phyloP scores from a whole-genome alignment of 805 yeast genomes.

The Saccharomycopsis synnaedendra region DNA sequence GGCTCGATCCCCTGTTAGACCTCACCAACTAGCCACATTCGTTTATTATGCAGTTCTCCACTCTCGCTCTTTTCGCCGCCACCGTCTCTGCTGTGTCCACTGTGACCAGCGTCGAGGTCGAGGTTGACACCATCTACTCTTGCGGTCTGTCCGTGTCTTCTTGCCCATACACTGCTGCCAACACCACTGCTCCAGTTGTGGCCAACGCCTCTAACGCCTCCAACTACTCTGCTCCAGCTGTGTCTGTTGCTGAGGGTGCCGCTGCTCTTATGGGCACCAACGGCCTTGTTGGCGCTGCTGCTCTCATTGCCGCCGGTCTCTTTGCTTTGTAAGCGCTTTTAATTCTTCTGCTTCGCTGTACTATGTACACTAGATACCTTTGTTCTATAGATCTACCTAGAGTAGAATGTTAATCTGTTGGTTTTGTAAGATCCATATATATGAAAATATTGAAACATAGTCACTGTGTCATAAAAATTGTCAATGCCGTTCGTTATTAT shows the following conservation, averaged over 20 bases:
- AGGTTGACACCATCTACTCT: slow-evolving; percentile 9
- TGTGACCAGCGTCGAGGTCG: slow-evolving; percentile 13
- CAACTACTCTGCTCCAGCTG: slow-evolving; percentile 18
- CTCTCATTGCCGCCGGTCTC: slow-evolving; percentile 22
- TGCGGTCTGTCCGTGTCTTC: slow-evolving; percentile 16
- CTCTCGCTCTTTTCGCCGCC: slow-evolving; percentile 20
- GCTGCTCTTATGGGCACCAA: slow-evolving; percentile 17
- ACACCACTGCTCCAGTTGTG: slow-evolving; percentile 8
- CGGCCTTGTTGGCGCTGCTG: slow-evolving; percentile 23
- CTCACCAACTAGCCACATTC: not conserved
- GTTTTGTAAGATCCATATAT: too few species aligned
- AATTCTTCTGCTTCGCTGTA: not conserved
- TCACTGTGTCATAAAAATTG: too few species aligned
- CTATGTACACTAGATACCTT: not conserved
- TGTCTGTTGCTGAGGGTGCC: slow-evolving; percentile 22
- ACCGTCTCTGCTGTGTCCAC: slow-evolving; percentile 20
- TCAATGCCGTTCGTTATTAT: too few species aligned
- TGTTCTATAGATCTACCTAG: not conserved
- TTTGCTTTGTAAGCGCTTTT: slow-evolving; percentile 20
- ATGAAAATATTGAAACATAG: too few species aligned
- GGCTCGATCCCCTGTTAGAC: too few species aligned
- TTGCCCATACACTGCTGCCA: slow-evolving; percentile 13
- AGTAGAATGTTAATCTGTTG: too few species aligned
- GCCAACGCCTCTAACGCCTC: slow-evolving; percentile 8
- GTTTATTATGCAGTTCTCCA: slow-evolving; percentile 24